phyloP scores from a whole-genome alignment of 768 basidiomycete species.

The Porphyrellus cyaneotinctus region DNA sequence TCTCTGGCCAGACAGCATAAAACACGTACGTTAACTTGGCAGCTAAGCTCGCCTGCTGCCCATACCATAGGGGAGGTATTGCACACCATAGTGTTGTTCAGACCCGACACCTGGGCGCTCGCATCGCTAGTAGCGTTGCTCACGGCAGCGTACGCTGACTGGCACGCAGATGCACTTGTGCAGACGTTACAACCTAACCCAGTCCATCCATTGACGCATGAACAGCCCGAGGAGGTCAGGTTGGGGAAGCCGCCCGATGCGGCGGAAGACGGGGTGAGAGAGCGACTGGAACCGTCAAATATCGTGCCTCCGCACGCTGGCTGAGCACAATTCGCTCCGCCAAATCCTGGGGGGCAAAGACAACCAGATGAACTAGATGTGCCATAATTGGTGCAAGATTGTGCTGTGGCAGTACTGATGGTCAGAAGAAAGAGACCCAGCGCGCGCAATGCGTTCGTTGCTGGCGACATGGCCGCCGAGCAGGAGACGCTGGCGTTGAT shows the following conservation, averaged over 20 bases:
- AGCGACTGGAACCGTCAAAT: conserved; percentile 63
- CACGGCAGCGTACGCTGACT: conserved; percentile 50
- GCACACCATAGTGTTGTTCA: conserved; percentile 71
- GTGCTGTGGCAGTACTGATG: conserved; percentile 12
- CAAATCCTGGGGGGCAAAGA: conserved; percentile 79
- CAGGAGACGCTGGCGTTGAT: too few species aligned
- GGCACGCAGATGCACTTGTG: conserved; percentile 60
- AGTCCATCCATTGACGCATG: conserved; percentile 71
- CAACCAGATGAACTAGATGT: conserved; percentile 38
- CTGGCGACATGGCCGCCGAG: conserved; percentile 8
- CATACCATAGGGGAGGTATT: conserved; percentile 67
- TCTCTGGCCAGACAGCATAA: neutral
- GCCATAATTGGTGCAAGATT: conserved; percentile 29
- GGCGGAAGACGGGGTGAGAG: conserved; percentile 41
- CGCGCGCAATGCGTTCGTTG: neutral
- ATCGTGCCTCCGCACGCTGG: conserved; percentile 80
- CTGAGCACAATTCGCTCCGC: conserved; percentile 62
- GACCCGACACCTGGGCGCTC: conserved; percentile 27
- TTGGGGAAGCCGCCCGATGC: conserved; percentile 51
- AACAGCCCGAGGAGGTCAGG: conserved; percentile 61
- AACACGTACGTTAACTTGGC: conserved; percentile 69
- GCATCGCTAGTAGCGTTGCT: conserved; percentile 33
- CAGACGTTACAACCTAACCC: conserved; percentile 84
- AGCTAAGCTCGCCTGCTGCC: conserved; percentile 80
- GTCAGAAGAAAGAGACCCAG: conserved; percentile 13